These are phyloP conservation scores for Cicer chorassanicum DNA, from an alignment of 306 rosid species.

Conservation along the genomic window DNA sequence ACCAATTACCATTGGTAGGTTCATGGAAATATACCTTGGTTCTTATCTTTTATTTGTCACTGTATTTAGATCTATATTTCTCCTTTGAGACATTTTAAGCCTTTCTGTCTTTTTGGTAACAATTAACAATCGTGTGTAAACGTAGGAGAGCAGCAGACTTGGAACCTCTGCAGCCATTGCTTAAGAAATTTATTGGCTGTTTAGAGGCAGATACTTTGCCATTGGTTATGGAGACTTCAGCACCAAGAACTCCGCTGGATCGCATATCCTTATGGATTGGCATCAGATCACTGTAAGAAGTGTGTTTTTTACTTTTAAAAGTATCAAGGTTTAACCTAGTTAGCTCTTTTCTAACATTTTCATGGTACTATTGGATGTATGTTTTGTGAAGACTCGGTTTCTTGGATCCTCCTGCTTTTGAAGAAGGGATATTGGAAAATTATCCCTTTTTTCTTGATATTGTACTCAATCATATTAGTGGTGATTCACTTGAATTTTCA, in stretches of 20 bases:
- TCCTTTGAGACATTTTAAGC: conserved; percentile 19
- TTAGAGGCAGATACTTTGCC: conserved; percentile 78
- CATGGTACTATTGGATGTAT: conserved; percentile 36
- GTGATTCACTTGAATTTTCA: conserved; percentile 84
- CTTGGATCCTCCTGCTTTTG: conserved; percentile 91
- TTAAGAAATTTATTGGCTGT: conserved; percentile 76
- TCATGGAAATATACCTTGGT: conserved; percentile 35
- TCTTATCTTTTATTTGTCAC: conserved; percentile 15
- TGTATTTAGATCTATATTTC: conserved; percentile 33
- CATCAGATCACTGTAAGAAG: conserved; percentile 84
- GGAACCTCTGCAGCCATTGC: conserved; percentile 95
- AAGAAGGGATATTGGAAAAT: conserved; percentile 95
- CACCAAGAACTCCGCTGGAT: conserved; percentile 72
- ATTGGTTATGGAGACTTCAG: conserved; percentile 55
- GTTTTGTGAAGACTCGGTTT: conserved; percentile 80
- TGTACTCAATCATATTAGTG: conserved; percentile 87
- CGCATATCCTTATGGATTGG: conserved; percentile 90
- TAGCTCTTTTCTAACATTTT: conserved; percentile 39
- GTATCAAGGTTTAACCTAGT: conserved; percentile 19
- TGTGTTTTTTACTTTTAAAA: conserved; percentile 40
- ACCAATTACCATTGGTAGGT: conserved; percentile 17
- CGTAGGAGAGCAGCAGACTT: conserved; percentile 77
- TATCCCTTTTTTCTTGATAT: conserved; percentile 94
- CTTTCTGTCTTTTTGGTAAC: conserved; percentile 27
- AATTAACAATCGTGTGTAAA: conserved; percentile 19